phyloP scores from a whole-genome alignment of 2,329 filamentous ascomycete genomes.

The Boeremia exigua region DNA sequence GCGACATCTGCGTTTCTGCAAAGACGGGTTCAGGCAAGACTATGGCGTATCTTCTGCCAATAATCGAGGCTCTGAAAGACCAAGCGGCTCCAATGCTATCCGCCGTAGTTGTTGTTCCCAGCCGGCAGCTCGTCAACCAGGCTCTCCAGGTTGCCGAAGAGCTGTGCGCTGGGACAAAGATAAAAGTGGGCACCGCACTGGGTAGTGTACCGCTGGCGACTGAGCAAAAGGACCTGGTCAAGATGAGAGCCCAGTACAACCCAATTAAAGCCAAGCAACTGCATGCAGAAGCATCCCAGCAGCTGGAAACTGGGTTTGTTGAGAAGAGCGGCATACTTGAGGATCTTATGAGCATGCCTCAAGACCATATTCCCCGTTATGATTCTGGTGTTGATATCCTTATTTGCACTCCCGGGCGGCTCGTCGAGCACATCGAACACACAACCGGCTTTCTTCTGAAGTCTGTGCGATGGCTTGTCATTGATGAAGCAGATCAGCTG shows the following conservation, averaged over 20 bases:
- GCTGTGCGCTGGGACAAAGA: conserved; percentile 73
- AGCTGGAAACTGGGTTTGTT: conserved; percentile 40
- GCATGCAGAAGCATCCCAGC: conserved; percentile 49
- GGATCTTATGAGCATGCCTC: conserved; percentile 53
- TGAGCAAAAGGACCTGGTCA: conserved; percentile 68
- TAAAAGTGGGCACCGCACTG: conserved; percentile 81
- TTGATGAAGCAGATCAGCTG: conserved; percentile 93
- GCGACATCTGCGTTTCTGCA: conserved; percentile 88
- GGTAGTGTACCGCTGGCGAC: conserved; percentile 76
- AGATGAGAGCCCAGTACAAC: conserved; percentile 66
- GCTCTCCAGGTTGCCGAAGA: conserved; percentile 76
- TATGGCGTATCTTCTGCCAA: conserved; percentile 84
- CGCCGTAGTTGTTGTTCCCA: conserved; percentile 86
- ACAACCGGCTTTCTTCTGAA: conserved; percentile 83
- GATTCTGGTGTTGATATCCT: conserved; percentile 82
- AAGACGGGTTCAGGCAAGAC: conserved; percentile 97
- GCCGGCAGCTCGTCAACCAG: conserved; percentile 87
- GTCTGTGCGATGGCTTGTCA: conserved; percentile 83
- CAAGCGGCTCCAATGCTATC: conserved; percentile 70
- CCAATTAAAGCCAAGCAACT: conserved; percentile 62
- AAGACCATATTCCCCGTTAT: conserved; percentile 69
- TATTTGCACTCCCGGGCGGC: conserved; percentile 87
- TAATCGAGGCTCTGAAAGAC: conserved; percentile 76
- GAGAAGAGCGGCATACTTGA: conserved; percentile 47
- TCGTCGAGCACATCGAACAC: conserved; percentile 87